phyloP scores from a whole-genome alignment of 371 early-diverging fungal genomes.

The Rhizopus arrhizus region DNA sequence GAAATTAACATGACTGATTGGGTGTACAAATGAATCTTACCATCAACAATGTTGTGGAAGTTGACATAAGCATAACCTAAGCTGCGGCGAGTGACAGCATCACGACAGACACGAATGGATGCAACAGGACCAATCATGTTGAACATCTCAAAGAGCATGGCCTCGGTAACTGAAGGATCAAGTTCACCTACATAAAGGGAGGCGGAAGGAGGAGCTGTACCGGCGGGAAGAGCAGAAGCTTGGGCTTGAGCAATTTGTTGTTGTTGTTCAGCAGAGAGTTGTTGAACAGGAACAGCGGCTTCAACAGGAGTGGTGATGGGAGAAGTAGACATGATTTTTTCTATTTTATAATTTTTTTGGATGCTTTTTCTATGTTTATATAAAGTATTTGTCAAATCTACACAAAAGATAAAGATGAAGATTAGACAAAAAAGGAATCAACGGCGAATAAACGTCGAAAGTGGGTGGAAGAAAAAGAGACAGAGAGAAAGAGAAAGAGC shows the following conservation, averaged over 20 bases:
- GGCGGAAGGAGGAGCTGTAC: slow-evolving; percentile 57
- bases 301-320: not conserved
- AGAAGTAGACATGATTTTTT: slow-evolving; percentile 17
- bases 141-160: slow-evolving; percentile 95
- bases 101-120: slow-evolving; percentile 96
- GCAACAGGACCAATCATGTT: slow-evolving; percentile 93
- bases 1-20: slow-evolving; percentile 1
- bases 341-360: slow-evolving; percentile 9
- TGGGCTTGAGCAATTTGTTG: not conserved
- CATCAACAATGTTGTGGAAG: slow-evolving; percentile 78
- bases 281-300: not conserved
- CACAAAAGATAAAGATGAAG: slow-evolving; percentile 15
- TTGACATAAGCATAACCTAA: slow-evolving; percentile 98
- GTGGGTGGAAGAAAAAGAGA: slow-evolving; percentile 22
- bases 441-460: slow-evolving; percentile 37
- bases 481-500: slow-evolving; percentile 26
- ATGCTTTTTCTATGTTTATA: slow-evolving; percentile 4
- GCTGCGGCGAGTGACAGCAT: slow-evolving; percentile 93
- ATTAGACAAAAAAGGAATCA: slow-evolving; percentile 31
- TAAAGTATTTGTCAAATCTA: slow-evolving; percentile 24
- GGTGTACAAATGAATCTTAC: slow-evolving; percentile 40
- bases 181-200: slow-evolving; percentile 90
- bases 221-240: slow-evolving; percentile 21
- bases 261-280: slow-evolving; percentile 8
- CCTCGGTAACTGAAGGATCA: slow-evolving; percentile 93